Evolutionary conservation across 352 stramenopile species (phyloP).

Genomic region (Phytopythium delawarense): DNA sequence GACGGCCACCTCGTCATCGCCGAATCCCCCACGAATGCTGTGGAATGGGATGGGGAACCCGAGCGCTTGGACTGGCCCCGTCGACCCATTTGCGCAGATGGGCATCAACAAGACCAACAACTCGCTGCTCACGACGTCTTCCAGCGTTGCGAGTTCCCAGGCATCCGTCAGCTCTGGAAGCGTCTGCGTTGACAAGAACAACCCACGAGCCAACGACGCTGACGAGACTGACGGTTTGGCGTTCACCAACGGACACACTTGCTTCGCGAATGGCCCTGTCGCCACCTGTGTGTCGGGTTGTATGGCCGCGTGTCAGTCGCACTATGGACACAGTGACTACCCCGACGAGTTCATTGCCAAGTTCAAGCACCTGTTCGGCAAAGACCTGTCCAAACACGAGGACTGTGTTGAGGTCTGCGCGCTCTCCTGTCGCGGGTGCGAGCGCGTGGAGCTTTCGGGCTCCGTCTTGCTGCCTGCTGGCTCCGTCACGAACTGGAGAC

Average conservation of each 20-base stretch:
- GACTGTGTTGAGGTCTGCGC: conserved; percentile 66
- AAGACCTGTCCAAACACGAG: conserved; percentile 60
- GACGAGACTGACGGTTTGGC: conserved; percentile 1
- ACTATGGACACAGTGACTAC: conserved; percentile 45
- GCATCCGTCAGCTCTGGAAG: conserved; percentile 26
- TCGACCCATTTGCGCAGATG: conserved; percentile 61
- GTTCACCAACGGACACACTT: conserved; percentile 42
- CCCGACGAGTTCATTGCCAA: conserved; percentile 30
- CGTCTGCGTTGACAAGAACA: conserved; percentile 62
- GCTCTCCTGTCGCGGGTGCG: conserved; percentile 58
- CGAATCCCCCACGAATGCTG: conserved; percentile 33
- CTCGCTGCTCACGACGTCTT: conserved; percentile 24
- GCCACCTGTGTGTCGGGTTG: conserved; percentile 58
- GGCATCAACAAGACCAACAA: conserved; percentile 41
- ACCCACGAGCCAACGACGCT: conserved; percentile 3
- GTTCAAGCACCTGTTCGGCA: conserved; percentile 70
- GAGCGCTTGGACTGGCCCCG: conserved; percentile 36
- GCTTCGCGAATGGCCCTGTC: conserved; percentile 38
- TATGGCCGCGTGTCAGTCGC: conserved; percentile 37
- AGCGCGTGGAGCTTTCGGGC: conserved; percentile 52
- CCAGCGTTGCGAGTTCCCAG: conserved; percentile 5
- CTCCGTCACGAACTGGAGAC: conserved; percentile 32
- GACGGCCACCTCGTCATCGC: conserved; percentile 9
- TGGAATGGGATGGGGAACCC: conserved; percentile 66
- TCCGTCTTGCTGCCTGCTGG: conserved; percentile 26